phyloP scores from a whole-genome alignment of 2,329 filamentous ascomycete genomes.

The Arthrobotrys sphaeroides region DNA sequence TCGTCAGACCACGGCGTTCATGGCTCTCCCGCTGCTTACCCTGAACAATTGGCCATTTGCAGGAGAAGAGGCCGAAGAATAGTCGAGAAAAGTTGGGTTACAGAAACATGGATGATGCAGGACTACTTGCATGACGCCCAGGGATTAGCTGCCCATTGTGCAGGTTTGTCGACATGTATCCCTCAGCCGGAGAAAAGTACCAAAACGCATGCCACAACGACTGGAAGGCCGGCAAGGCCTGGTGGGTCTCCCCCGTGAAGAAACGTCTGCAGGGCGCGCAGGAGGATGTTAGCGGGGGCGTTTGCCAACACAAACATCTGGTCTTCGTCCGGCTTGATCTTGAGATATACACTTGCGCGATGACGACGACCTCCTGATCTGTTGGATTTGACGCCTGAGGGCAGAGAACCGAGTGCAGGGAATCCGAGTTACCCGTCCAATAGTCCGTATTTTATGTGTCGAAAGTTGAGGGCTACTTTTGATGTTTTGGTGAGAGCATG shows the following conservation, averaged over 20 bases:
- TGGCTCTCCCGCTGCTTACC: not conserved
- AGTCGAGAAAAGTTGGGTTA: slow-evolving; percentile 16
- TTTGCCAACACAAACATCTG: slow-evolving; percentile 2
- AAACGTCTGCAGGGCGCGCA: not conserved
- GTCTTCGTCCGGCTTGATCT: not conserved
- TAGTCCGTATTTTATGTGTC: not conserved
- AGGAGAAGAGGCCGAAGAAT: not conserved
- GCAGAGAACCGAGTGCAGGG: slow-evolving; percentile 13
- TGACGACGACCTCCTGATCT: slow-evolving; percentile 27
- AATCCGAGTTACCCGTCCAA: slow-evolving; percentile 37
- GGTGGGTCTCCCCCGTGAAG: no score
- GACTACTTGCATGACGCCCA: not conserved
- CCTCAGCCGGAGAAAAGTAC: not conserved
- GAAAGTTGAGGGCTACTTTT: slow-evolving; percentile 2
- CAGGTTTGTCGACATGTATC: not conserved
- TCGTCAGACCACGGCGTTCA: slow-evolving; percentile 28
- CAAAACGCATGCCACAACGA: slow-evolving; percentile 9
- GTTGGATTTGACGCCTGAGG: slow-evolving; percentile 2
- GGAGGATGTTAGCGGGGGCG: slow-evolving; percentile 7
- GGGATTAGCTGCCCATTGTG: not conserved
- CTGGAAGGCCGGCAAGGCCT: no score
- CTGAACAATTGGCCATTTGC: not conserved
- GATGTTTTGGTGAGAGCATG: slow-evolving; percentile 23
- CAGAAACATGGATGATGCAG: slow-evolving; percentile 36
- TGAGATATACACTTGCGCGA: not conserved